A percentile compares a stretch with the other conserved stretches of the same genome.
These are phyloP conservation scores for Begonia fuchsioides DNA, from an alignment of 306 rosid genomes.

Conservation along the genomic window DNA sequence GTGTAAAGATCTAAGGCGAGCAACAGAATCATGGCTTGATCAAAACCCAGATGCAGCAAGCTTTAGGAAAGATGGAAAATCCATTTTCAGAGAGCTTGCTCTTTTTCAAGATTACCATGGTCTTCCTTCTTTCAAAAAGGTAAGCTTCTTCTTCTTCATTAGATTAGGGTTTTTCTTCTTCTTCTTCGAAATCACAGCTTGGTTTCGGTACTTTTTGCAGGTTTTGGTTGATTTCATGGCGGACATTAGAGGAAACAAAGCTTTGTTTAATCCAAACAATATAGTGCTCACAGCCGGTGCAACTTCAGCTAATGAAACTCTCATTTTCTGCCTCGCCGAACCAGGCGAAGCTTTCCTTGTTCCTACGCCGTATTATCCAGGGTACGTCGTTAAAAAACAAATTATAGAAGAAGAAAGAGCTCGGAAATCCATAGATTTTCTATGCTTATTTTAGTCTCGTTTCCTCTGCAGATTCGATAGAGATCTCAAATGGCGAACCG, in stretches of 20 bases:
- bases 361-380: conserved; percentile 68
- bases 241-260: conserved; percentile 50
- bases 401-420: too few relatives aligned
- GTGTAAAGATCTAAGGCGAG: too few relatives aligned
- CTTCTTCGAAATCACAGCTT: not conserved
- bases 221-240: conserved; percentile 64
- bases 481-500: conserved; percentile 69
- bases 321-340: conserved; percentile 59
- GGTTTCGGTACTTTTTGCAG: not conserved
- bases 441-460: too few relatives aligned
- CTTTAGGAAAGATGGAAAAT: conserved; percentile 59
- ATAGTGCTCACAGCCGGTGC: conserved; percentile 57
- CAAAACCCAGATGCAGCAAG: conserved; percentile 65
- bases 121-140: conserved; percentile 66
- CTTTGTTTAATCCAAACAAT: conserved; percentile 36
- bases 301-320: conserved; percentile 64
- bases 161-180: too few relatives aligned
- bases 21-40: too few relatives aligned
- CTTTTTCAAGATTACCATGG: conserved; percentile 96
- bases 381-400: conserved; percentile 18
- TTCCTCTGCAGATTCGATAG: conserved; percentile 39
- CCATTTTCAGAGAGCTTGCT: conserved; percentile 79
- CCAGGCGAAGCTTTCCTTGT: conserved; percentile 50
- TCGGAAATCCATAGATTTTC: too few relatives aligned
- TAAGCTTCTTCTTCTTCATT: not conserved